A percentile compares a stretch with the other conserved stretches of the same genome.
Evolutionary conservation across 2,329 filamentous ascomycete species (phyloP).

Genomic region (Botrytis pseudocinerea): DNA sequence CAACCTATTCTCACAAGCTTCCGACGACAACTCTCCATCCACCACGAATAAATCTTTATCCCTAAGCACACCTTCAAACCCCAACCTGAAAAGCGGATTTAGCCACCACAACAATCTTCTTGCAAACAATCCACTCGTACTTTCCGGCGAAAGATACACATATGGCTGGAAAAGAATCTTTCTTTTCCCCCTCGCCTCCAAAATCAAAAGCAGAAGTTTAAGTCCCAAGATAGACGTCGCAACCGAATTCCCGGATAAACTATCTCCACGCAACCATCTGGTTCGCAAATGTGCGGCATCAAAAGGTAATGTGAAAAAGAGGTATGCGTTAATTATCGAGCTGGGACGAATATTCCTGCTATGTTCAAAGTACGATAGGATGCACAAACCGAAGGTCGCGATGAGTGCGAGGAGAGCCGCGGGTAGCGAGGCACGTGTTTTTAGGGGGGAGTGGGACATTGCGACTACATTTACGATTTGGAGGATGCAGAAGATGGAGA

Average conservation of each 20-base stretch:
- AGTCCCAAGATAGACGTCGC: conserved; percentile 20
- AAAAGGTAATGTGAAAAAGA: conserved; percentile 33
- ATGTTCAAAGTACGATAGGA: neutral
- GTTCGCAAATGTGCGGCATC: conserved; percentile 33
- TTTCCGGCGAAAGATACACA: conserved; percentile 32
- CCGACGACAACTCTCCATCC: conserved; percentile 27
- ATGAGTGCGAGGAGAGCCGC: conserved; percentile 30
- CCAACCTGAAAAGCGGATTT: conserved; percentile 40
- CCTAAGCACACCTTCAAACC: conserved; percentile 38
- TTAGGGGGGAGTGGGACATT: conserved; percentile 25
- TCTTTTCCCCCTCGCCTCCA: conserved; percentile 32
- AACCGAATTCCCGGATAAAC: conserved; percentile 12
- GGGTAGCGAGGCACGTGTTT: conserved; percentile 30
- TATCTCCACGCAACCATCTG: conserved; percentile 20
- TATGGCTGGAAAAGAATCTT: conserved; percentile 25
- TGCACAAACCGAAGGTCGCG: conserved; percentile 23
- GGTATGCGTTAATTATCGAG: conserved; percentile 33
- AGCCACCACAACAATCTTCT: conserved; percentile 44
- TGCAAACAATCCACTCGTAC: conserved; percentile 41
- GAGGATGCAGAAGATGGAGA: conserved; percentile 27
- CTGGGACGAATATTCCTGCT: conserved; percentile 31
- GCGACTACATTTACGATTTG: conserved; percentile 30
- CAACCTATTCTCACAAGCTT: conserved; percentile 27
- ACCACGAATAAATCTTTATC: conserved; percentile 37
- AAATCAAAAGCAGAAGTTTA: conserved; percentile 29